Evolutionary conservation across 2,329 filamentous ascomycete genomes (phyloP), one percentile per base, ranked within the genome.

Genomic region (Cladophialophora yegresii): DNA sequence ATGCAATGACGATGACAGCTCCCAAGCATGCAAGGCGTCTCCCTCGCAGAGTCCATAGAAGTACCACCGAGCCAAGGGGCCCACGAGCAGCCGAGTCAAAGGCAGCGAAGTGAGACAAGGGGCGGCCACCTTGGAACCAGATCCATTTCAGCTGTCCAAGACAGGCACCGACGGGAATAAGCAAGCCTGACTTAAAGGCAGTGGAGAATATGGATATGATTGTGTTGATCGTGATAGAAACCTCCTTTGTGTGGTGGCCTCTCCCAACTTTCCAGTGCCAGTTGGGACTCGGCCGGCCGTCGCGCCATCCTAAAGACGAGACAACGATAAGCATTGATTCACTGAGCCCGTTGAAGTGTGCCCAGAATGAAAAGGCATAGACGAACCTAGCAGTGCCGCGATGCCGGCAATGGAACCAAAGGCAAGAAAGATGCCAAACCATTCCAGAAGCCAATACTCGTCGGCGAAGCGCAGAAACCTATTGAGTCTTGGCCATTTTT

Each of bases 41-140:
- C 9, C 66, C 62, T 1, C 43, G 64, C 1, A 64, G 43, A 9
- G 51, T 68, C 69, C 68, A 72, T 5, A 74, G 56, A 4, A 73
- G 61, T 20, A 67, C 20, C 7, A 73, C 32, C 9, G 73, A 61
- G 1, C 73, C 74, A 68, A 69, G 71, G 5, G 73, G 68, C 2
- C 74, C 73, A 33, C 72, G 62, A 36, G 71, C 74, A 7, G 72
- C 74, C 45, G 71, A 59, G 16, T 75, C 74, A 13, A 73, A 66
- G 0, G 68, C 58, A 45, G 74, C 67, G 16, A 74, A 57, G 10
- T 51, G 49, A 26, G 49, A 51, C 28, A 23, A 51, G 22, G 28
- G 49, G 16, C 22, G 22, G 49, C 49, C 49, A 20, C 49, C 28
- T 51, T 51, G 49, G 49, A 51, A 23, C 49, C 49, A 51, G 49